phyloP scores from a whole-genome alignment of 257 asterid species.

The Solanum chiquidenum region DNA sequence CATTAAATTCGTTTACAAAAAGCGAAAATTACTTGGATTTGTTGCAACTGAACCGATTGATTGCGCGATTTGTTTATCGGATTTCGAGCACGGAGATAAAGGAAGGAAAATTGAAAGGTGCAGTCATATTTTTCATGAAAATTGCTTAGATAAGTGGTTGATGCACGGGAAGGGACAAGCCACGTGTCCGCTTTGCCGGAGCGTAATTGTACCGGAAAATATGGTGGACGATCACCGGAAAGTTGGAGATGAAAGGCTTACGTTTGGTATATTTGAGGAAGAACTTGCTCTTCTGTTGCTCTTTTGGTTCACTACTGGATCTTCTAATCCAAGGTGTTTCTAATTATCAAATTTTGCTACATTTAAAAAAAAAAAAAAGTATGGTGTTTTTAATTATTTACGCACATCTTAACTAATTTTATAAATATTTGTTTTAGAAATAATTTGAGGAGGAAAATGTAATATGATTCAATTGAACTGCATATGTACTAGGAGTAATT shows the following conservation, averaged over 20 bases:
- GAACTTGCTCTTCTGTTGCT: constrained; percentile 14
- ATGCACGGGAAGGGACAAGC: not conserved
- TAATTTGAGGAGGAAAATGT: not conserved
- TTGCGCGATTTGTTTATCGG: not conserved
- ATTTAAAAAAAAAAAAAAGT: not conserved
- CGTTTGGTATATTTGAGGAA: not conserved
- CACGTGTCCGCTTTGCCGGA: not conserved
- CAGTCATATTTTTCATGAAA: not conserved
- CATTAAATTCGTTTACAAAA: constrained; percentile 16
- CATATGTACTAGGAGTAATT: too few relatives aligned
- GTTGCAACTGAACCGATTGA: not conserved
- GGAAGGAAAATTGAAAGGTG: not conserved
- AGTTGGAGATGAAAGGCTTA: not conserved
- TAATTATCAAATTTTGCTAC: not conserved
- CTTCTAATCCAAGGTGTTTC: not conserved
- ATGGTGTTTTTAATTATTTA: too few relatives aligned
- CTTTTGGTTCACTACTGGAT: not conserved
- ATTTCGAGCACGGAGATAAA: not conserved
- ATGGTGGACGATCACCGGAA: not conserved
- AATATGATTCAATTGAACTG: not conserved
- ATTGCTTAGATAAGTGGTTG: not conserved
- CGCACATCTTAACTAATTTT: not conserved
- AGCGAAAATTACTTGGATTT: not conserved
- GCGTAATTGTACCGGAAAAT: not conserved
- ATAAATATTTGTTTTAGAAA: not conserved